These are phyloP conservation scores for Thelonectria discophora DNA, from an alignment of 2,329 filamentous ascomycete species.

Conservation along the genomic window DNA sequence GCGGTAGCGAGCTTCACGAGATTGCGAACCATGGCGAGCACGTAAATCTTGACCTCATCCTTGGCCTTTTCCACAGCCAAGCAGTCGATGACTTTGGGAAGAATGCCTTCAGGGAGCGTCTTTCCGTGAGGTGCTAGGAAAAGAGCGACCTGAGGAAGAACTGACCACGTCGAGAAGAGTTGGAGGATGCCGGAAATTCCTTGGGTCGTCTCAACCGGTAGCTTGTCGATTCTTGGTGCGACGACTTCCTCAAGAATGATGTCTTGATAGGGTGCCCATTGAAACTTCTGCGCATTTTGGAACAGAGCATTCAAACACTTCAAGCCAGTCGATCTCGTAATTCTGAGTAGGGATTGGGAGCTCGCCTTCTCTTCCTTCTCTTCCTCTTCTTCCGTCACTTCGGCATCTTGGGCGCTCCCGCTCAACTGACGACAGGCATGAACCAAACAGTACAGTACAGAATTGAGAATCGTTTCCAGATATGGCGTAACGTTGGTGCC, in stretches of 20 bases:
- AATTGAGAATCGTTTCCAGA: constrained; percentile 73
- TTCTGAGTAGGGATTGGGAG: constrained; percentile 68
- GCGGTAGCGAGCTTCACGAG: constrained; percentile 69
- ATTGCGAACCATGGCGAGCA: constrained; percentile 78
- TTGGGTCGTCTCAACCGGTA: constrained; percentile 87
- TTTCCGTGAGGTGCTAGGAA: constrained; percentile 64
- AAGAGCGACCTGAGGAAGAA: constrained; percentile 69
- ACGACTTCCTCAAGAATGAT: constrained; percentile 79
- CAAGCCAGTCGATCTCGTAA: constrained; percentile 75
- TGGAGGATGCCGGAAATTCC: constrained; percentile 85
- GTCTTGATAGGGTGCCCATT: constrained; percentile 77
- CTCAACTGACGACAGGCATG: constrained; percentile 70
- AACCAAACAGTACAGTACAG: constrained; percentile 83
- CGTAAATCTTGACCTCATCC: constrained; percentile 85
- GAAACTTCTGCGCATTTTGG: constrained; percentile 72
- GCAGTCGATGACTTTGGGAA: constrained; percentile 77
- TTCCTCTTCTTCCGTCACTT: constrained; percentile 52
- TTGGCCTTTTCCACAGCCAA: constrained; percentile 78
- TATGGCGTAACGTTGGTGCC: constrained; percentile 77
- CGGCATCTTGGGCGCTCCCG: constrained; percentile 47
- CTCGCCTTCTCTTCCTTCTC: constrained; percentile 54
- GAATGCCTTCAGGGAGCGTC: constrained; percentile 65
- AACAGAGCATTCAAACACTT: constrained; percentile 86
- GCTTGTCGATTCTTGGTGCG: constrained; percentile 77
- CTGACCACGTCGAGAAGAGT: constrained; percentile 83